Percentiles rank a stretch among this genome's conserved stretches.
These are phyloP conservation scores for Mycena galericulata DNA, from an alignment of 768 basidiomycete species.

Conservation along the genomic window DNA sequence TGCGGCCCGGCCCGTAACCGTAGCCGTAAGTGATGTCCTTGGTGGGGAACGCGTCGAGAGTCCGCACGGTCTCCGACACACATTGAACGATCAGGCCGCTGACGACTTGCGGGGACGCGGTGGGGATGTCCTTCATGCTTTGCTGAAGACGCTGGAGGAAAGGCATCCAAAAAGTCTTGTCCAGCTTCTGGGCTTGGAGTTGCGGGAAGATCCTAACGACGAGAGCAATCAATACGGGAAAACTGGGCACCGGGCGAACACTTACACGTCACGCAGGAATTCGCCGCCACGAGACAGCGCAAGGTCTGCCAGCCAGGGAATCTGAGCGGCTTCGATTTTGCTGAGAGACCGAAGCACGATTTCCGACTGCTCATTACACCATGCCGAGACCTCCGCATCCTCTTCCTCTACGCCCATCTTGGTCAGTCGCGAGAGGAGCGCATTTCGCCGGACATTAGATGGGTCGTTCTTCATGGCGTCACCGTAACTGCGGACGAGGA, in stretches of 20 bases:
- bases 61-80: conserved; percentile 17
- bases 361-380: conserved; percentile 28
- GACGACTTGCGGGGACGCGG: conserved; percentile 3
- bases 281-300: conserved; percentile 22
- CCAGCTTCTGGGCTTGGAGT: conserved; percentile 16
- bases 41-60: conserved; percentile 27
- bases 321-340: conserved; percentile 24
- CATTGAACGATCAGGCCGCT: conserved; percentile 14
- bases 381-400: conserved; percentile 25
- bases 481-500: conserved; percentile 7
- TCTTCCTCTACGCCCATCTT: conserved; percentile 25
- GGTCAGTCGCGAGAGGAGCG: conserved; percentile 25
- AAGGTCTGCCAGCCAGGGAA: conserved; percentile 33
- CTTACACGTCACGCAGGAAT: conserved; percentile 29
- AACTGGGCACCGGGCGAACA: background rate
- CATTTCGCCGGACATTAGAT: conserved; percentile 24
- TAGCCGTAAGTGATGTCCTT: background rate
- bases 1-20: background rate
- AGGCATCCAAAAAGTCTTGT: conserved; percentile 24
- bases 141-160: conserved; percentile 15
- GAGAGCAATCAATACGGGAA: background rate
- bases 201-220: conserved; percentile 27
- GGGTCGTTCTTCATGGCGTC: conserved; percentile 20
- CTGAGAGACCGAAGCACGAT: conserved; percentile 20
- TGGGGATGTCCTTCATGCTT: background rate